phyloP scores from a whole-genome alignment of 1,139 yeast species.

The Groenewaldozyma sp. region DNA sequence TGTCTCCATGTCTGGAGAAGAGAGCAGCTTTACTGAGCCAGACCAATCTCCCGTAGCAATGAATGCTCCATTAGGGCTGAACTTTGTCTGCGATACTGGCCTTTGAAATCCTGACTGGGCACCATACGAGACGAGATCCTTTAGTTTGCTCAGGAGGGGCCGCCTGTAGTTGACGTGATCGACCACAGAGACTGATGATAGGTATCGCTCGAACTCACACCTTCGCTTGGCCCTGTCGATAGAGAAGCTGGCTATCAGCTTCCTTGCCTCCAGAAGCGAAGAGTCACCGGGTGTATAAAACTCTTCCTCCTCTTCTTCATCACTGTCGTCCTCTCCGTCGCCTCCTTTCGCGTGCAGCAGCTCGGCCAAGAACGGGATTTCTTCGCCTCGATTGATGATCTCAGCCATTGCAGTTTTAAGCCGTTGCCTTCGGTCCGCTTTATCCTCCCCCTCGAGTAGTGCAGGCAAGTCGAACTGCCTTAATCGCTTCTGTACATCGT shows the following conservation, averaged over 20 bases:
- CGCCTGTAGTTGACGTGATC: conserved; percentile 41
- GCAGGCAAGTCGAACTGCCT: conserved; percentile 49
- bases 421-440: conserved; percentile 51
- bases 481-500: conserved; percentile 44
- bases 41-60: conserved; percentile 81
- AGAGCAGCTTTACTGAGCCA: conserved; percentile 53
- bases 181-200: conserved; percentile 19
- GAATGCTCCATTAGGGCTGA: conserved; percentile 31
- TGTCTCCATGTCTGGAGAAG: conserved; percentile 32
- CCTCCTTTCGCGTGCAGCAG: conserved; percentile 23
- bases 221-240: conserved; percentile 39
- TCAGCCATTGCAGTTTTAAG: conserved; percentile 35
- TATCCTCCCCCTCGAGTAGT: conserved; percentile 53
- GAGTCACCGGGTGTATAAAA: conserved; percentile 74
- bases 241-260: conserved; percentile 43
- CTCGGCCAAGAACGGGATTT: conserved; percentile 12
- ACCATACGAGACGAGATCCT: conserved; percentile 44
- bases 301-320: conserved; percentile 58
- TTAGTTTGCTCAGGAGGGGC: conserved; percentile 32
- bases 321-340: conserved; percentile 29
- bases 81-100: conserved; percentile 54
- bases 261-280: conserved; percentile 48
- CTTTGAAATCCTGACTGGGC: conserved; percentile 62
- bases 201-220: conserved; percentile 27
- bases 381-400: conserved; percentile 16